phyloP scores from a whole-genome alignment of 345 rosid genomes.

The Cardamine chenopodiifolia region DNA sequence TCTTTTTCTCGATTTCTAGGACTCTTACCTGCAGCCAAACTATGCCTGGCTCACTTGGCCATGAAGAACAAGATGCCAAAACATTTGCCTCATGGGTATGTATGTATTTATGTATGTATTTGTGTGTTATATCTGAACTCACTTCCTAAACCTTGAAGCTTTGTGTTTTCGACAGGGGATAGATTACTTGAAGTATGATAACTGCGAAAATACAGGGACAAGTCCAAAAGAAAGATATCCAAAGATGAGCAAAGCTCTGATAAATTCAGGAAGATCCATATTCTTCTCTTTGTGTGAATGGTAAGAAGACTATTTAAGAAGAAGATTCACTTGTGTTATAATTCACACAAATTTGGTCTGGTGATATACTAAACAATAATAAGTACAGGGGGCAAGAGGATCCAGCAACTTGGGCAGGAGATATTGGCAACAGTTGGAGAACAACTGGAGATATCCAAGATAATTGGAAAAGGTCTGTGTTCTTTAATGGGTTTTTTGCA shows the following conservation, averaged over 20 bases:
- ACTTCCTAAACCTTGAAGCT: conserved; percentile 3
- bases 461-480: conserved; percentile 64
- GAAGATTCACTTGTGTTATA: not conserved
- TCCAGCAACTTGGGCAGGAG: conserved; percentile 87
- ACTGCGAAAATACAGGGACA: conserved; percentile 63
- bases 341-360: conserved; percentile 11
- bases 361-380: conserved; percentile 10
- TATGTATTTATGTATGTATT: not conserved
- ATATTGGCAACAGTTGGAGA: conserved; percentile 94
- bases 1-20: conserved; percentile 44
- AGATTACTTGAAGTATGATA: conserved; percentile 92
- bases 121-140: not conserved
- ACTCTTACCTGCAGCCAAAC: conserved; percentile 77
- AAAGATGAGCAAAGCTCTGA: conserved; percentile 73
- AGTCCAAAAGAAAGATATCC: conserved; percentile 71
- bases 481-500: not conserved
- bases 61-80: conserved; percentile 89
- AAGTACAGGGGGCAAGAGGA: conserved; percentile 73
- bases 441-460: conserved; percentile 80
- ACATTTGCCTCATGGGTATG: conserved; percentile 88
- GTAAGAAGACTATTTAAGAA: conserved; percentile 39
- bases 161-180: conserved; percentile 55
- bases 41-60: conserved; percentile 93
- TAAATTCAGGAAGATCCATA: conserved; percentile 70
- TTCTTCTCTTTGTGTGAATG: conserved; percentile 93